Evolutionary conservation across 2,329 filamentous ascomycete genomes (phyloP).

Genomic region (Calonectria pseudoturangicola): DNA sequence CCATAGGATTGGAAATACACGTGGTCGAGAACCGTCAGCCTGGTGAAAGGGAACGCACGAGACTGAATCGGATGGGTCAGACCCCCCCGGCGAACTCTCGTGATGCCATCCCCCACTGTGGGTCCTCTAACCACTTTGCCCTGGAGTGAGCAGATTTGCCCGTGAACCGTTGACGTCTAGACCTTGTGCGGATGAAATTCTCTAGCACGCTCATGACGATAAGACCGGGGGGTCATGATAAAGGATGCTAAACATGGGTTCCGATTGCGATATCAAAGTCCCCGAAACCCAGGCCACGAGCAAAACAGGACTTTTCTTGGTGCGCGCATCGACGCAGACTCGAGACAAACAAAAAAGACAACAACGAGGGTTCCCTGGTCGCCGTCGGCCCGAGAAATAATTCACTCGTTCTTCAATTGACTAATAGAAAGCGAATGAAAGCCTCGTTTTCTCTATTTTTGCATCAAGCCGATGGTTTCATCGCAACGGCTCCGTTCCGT

Average conservation of each 20-base stretch:
- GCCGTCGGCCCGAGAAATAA: no score
- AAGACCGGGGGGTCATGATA: slow-evolving; percentile 2
- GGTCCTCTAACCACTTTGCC: slow-evolving; percentile 31
- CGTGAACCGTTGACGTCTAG: background rate
- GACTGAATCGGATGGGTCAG: no score
- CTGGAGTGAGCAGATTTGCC: slow-evolving; percentile 26
- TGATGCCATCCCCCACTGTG: slow-evolving; percentile 30
- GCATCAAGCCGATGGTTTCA: no score
- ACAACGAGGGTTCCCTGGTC: no score
- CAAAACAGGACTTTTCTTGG: background rate
- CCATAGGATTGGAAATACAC: slow-evolving; percentile 40
- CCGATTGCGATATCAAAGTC: background rate
- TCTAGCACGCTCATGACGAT: background rate
- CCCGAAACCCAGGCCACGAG: background rate
- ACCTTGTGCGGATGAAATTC: background rate
- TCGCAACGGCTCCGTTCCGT: no score
- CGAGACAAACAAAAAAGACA: no score
- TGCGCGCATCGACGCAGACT: background rate
- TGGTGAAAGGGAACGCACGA: slow-evolving; percentile 19
- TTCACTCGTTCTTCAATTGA: no score
- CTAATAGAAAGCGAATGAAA: no score
- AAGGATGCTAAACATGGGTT: background rate
- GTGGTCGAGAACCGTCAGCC: slow-evolving; percentile 28
- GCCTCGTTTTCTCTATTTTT: no score
- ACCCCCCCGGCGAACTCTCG: background rate